phyloP scores from a whole-genome alignment of 177 flowering plant genomes.

The Vitis hybrid region DNA sequence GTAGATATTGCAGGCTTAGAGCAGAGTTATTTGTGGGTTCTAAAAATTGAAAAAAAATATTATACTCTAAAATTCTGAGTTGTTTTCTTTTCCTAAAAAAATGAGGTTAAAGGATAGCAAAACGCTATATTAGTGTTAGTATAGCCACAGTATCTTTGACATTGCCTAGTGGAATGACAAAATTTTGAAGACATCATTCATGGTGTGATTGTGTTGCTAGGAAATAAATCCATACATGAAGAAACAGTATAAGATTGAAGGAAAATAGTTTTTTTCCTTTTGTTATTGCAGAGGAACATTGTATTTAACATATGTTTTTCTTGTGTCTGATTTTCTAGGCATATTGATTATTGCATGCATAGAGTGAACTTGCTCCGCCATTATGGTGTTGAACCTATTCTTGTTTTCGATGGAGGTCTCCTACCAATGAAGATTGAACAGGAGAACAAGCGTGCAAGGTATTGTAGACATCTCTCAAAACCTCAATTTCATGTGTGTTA shows the following conservation, averaged over 20 bases:
- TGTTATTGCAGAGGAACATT: background rate
- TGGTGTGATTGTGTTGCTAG: background rate
- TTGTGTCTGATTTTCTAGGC: constrained; percentile 45
- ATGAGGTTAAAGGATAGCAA: no score
- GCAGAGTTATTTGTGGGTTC: no score
- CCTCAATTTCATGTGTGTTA: background rate
- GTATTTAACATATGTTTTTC: background rate
- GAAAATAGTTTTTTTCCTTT: background rate
- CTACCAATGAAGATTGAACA: constrained; percentile 94
- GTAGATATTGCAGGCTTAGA: no score
- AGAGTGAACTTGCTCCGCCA: constrained; percentile 87
- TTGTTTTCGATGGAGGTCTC: constrained; percentile 94
- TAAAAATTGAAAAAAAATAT: no score
- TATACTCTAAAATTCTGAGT: no score
- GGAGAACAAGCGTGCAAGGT: constrained; percentile 93
- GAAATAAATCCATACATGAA: background rate
- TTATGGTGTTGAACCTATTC: constrained; percentile 85
- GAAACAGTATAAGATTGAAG: background rate
- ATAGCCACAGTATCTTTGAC: no score
- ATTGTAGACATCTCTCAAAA: constrained; percentile 8
- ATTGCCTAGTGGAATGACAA: no score
- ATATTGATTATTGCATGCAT: constrained; percentile 94
- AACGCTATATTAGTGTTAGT: no score
- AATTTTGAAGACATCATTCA: no score
- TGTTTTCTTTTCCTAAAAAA: no score